Conservation (phyloP, 2,329 filamentous ascomycete genomes). For the Penicillium sp. region DNA sequence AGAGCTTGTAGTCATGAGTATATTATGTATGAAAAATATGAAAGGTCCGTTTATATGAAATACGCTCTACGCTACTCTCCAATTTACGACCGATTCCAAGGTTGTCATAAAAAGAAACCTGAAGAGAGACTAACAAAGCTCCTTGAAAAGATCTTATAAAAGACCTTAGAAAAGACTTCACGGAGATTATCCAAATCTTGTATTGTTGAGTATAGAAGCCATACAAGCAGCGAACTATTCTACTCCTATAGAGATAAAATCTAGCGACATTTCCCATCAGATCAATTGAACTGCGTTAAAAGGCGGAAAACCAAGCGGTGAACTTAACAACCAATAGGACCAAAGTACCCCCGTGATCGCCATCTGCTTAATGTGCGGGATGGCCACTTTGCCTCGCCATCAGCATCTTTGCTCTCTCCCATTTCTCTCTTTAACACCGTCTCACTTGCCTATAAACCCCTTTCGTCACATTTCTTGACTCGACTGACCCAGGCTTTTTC, state of each 20-base stretch:
- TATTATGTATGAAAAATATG: not conserved
- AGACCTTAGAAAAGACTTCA: not conserved
- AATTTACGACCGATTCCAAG: not conserved
- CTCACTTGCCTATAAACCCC: slow-evolving; percentile 11
- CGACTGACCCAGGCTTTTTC: slow-evolving; percentile 52
- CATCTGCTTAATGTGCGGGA: slow-evolving; percentile 13
- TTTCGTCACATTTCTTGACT: slow-evolving; percentile 10
- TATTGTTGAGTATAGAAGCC: not conserved
- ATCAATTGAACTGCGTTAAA: no score
- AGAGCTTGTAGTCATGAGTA: not conserved
- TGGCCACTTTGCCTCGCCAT: slow-evolving; percentile 21
- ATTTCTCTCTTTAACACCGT: slow-evolving; percentile 14
- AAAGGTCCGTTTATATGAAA: not conserved
- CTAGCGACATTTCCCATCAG: not conserved
- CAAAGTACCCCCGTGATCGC: not conserved
- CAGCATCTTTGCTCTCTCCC: slow-evolving; percentile 2
- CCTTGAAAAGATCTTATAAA: not conserved
- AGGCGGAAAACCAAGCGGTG: not conserved
- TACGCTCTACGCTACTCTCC: not conserved
- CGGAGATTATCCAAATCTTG: not conserved
- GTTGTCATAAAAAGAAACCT: not conserved
- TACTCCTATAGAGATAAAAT: not conserved
- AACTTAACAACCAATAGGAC: not conserved
- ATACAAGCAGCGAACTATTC: not conserved
- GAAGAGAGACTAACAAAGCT: no score